Evolutionary conservation across 495 filamentous ascomycete species (phyloP), one percentile per base, ranked within the genome.

Genomic region (Aspergillus panamensis): DNA sequence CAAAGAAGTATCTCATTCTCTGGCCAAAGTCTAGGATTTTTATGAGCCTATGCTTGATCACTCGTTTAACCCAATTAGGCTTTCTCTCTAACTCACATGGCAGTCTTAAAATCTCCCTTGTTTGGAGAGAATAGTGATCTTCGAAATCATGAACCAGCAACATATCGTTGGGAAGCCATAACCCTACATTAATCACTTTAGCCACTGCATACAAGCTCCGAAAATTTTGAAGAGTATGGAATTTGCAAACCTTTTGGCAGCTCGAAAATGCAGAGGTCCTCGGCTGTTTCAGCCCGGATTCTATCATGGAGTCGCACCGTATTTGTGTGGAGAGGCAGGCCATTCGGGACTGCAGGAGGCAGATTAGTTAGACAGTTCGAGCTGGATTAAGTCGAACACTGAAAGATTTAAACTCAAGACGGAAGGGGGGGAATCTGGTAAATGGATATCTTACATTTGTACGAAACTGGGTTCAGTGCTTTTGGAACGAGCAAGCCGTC

Each of bases 91-190:
- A 2, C 42, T 45, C 16, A 49, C 47, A 20, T 30, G 3, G 10
- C 10, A 31, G 3, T 29, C 3, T 14, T 20, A 49, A 29, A 29
- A 4, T 1, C 13, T 31, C 47, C n/a, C 47, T 49, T 6, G 47
- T 20, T 20, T 49, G 47, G 47, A 49, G 20, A 12, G 47, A 49
- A 20, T 49, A 49, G 25, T 49, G 47, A 49, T 49, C 47, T 13
- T 31, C 29, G 25, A 49, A 49, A 31, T 49, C 47, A 10, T 49
- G 20, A 1, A 49, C 29, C 1, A 49, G 25, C 8, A 49, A 10
- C 7, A 49, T 19, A 31, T 49, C 47, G 29, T 49, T 19, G 20
- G 47, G 47, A 7, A 49, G 20, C 13, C 13, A 8, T n/a, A 20
- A 10, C 16, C 47, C 47, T 49, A 14, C n/a, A 10, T 19, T 16